Evolutionary conservation across 345 rosid genomes (phyloP), one percentile per base, ranked within the genome.

Genomic region (Lenwebbia sp.): DNA sequence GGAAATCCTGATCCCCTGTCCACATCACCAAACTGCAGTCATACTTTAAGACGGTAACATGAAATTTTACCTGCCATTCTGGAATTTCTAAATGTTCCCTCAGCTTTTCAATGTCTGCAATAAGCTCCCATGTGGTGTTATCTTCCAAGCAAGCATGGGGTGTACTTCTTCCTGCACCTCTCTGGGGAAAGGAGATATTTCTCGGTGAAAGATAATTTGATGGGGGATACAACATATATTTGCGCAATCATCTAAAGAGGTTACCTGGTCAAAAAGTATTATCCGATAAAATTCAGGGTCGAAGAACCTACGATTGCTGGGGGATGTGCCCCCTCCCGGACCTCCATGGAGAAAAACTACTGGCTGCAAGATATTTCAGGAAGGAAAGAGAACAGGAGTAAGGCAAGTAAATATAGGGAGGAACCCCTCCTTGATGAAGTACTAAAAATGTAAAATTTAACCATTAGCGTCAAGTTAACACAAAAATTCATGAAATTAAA

Each of bases 281-380:
- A 97, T 96, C 51, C 96, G 90, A 88, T 93, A 96, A 90, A 93
- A 95, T 26, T 91, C 92, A 44, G 98, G 97, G 91, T 97, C 98
- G 82, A 97, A 97, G 89, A 97, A 94, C 90, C 93, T 92, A 53
- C 97, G 92, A 86, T 97, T 96, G 82, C 89, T 90, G 22, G 99
- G 97, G 28, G 96, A 51, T 4, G 96, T 94, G 83, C 98, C 98
- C 88, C 98, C 98, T 85, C 99, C 99, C n/a, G 99, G 99, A 23
- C 99, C 99, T 28, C 99, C 99, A 57, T 96, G 99, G 89, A 97
- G 96, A 90, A 97, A 97, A 33, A 97, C 93, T 86, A 94, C 95
- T n/a, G 99, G 96, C 99, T 96, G 94, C 90, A 92, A 84, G 40
- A 44, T 30, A 5, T 22, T 56, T 41, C 33, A 85, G 37, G 2